Evolutionary conservation across 2,329 filamentous ascomycete species (phyloP).

Genomic region (Stenocarpella maydis): DNA sequence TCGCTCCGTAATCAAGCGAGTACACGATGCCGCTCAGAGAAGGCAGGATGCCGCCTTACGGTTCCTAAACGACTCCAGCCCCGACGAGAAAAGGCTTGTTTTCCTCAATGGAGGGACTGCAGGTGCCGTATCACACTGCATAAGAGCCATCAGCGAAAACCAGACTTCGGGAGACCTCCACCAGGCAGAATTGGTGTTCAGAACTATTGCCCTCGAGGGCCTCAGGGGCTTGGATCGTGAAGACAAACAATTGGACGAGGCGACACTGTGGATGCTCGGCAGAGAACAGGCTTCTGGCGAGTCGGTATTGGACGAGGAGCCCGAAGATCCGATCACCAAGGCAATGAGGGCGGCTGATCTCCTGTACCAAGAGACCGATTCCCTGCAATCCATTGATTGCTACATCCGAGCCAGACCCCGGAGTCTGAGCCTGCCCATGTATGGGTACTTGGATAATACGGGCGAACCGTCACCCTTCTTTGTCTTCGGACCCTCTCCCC

Average conservation of each 20-base stretch:
- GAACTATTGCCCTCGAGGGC: constrained; percentile 59
- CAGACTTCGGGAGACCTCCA: constrained; percentile 57
- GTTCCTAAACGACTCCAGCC: constrained; percentile 59
- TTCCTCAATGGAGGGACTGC: constrained; percentile 68
- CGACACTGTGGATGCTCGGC: constrained; percentile 21
- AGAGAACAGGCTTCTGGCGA: constrained; percentile 34
- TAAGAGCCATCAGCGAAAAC: constrained; percentile 61
- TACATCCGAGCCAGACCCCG: constrained; percentile 50
- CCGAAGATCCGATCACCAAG: constrained; percentile 58
- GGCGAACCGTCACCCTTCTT: constrained; percentile 57
- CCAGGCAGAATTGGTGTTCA: constrained; percentile 61
- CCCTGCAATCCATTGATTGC: constrained; percentile 58
- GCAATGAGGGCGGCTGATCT: constrained; percentile 68
- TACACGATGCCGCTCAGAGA: constrained; percentile 58
- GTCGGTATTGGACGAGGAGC: constrained; percentile 33
- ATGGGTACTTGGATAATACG: constrained; percentile 53
- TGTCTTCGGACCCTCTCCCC: constrained; percentile 51
- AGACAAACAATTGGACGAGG: constrained; percentile 25
- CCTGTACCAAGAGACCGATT: constrained; percentile 63
- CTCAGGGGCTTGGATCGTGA: constrained; percentile 32
- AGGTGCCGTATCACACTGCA: constrained; percentile 62
- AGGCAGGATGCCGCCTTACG: constrained; percentile 57
- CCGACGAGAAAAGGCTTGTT: constrained; percentile 61
- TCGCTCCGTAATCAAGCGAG: constrained; percentile 53
- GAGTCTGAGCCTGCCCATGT: constrained; percentile 60